phyloP scores from a whole-genome alignment of 441 rosid species.

The Pelargonium fulgidum region DNA sequence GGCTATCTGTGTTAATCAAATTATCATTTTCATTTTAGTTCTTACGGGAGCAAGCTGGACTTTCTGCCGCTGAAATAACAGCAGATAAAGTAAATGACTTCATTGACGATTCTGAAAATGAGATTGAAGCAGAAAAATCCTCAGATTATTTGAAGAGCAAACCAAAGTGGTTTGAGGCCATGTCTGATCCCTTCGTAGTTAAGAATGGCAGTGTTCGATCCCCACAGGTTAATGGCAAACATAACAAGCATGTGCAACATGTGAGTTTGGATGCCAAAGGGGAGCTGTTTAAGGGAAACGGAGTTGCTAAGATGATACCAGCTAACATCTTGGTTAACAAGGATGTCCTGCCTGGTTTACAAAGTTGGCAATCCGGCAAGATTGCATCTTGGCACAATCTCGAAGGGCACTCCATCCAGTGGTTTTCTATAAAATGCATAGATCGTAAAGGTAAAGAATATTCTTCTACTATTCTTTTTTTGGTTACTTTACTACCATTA shows the following conservation, averaged over 20 bases:
- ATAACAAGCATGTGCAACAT: slow-evolving; percentile 51
- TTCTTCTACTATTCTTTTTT: not conserved
- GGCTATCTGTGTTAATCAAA: slow-evolving; percentile 12
- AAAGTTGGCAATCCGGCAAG: slow-evolving; percentile 86
- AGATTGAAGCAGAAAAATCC: slow-evolving; percentile 52
- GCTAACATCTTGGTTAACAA: slow-evolving; percentile 58
- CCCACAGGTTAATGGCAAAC: slow-evolving; percentile 85
- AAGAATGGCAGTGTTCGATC: slow-evolving; percentile 48
- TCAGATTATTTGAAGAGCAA: slow-evolving; percentile 37
- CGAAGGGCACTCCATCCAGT: slow-evolving; percentile 82
- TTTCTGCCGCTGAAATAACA: slow-evolving; percentile 75
- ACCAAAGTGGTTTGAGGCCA: slow-evolving; percentile 54
- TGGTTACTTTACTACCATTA: not conserved
- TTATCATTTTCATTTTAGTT: slow-evolving; percentile 43
- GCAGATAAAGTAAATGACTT: slow-evolving; percentile 64
- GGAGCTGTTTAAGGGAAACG: slow-evolving; percentile 49
- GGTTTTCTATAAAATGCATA: slow-evolving; percentile 82
- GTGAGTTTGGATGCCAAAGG: slow-evolving; percentile 36
- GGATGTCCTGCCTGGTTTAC: slow-evolving; percentile 83
- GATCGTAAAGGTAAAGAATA: slow-evolving; percentile 65
- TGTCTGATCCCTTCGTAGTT: slow-evolving; percentile 34
- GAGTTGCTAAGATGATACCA: slow-evolving; percentile 54
- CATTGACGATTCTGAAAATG: slow-evolving; percentile 63
- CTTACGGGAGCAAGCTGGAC: slow-evolving; percentile 84
- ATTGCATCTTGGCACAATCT: slow-evolving; percentile 81